phyloP scores from a whole-genome alignment of 2,329 filamentous ascomycete species.

The Nigrospora osmanthi region DNA sequence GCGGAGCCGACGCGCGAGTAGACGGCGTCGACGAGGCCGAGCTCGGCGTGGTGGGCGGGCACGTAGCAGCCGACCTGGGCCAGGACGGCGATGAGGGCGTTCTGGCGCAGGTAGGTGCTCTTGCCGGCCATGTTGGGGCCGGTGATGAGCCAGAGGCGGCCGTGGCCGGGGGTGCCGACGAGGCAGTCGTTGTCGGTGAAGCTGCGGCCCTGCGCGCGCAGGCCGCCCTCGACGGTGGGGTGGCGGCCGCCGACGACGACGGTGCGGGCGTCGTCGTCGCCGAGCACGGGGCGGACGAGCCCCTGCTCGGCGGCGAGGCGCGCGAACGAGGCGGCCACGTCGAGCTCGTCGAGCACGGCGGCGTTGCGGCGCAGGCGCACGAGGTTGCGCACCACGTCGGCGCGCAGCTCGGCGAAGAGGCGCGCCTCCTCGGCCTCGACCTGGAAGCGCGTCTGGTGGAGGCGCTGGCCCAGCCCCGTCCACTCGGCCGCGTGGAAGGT shows the following conservation, averaged over 20 bases:
- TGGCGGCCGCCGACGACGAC: slow-evolving; percentile 82
- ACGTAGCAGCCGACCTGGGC: slow-evolving; percentile 92
- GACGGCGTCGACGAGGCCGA: slow-evolving; percentile 91
- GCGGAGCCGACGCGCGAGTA: slow-evolving; percentile 91
- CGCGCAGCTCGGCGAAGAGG: slow-evolving; percentile 68
- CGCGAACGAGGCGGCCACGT: slow-evolving; percentile 83
- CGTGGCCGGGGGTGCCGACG: slow-evolving; percentile 59
- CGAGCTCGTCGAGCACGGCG: slow-evolving; percentile 84
- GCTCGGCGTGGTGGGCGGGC: slow-evolving; percentile 74
- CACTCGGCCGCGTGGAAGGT: slow-evolving; percentile 80
- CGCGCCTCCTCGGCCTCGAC: slow-evolving; percentile 80
- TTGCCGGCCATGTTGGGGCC: slow-evolving; percentile 99
- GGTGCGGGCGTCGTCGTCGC: slow-evolving; percentile 15
- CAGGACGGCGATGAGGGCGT: slow-evolving; percentile 87
- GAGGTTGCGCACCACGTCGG: slow-evolving; percentile 70
- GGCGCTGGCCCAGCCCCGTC: slow-evolving; percentile 69
- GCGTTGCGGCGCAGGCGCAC: slow-evolving; percentile 85
- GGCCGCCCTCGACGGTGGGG: slow-evolving; percentile 80
- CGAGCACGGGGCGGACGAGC: slow-evolving; percentile 65
- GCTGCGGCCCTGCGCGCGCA: slow-evolving; percentile 68
- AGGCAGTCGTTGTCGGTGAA: slow-evolving; percentile 86
- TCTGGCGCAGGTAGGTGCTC: slow-evolving; percentile 91
- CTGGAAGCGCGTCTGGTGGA: slow-evolving; percentile 69
- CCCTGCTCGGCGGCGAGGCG: slow-evolving; percentile 66
- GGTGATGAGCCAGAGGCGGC: slow-evolving; percentile 60